Evolutionary conservation across 2,329 filamentous ascomycete genomes (phyloP), one percentile per base, ranked within the genome.

Genomic region (Sclerotinia glacialis): DNA sequence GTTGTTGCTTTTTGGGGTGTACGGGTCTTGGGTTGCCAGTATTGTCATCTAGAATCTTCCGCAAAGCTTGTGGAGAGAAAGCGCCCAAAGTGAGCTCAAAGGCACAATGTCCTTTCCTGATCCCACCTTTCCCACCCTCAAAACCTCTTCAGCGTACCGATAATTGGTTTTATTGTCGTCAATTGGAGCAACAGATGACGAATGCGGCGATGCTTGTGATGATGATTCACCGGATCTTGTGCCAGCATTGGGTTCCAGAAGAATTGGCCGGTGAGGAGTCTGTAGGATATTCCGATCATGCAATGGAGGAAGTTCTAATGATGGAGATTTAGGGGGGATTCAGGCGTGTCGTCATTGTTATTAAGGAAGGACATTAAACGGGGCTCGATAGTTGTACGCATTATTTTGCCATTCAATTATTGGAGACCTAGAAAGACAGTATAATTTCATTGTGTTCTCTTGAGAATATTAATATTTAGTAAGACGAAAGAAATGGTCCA

Each of bases 321-420:
- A 72, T 78, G 79, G 72, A 56, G 72, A 62, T 81, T 49, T 21
- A 64, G 47, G 54, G 68, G 69, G 18, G 64, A 52, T 53, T 72
- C 68, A 69, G 80, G 79, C 52, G 80, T 80, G 59, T 80, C 81
- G 73, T 86, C 83, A 77, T 88, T 88, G 73, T 85, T 83, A 77
- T 88, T 88, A 73, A 88, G 80, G 71, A 88, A 78, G 76, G 88
- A 85, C 75, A 88, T 89, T 71, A 89, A 80, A 75, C 86, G 84
- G 75, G 86, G 86, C 82, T 89, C 86, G 78, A 88, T 88, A 37
- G 85, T 88, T 53, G 70, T 70, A 68, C 74, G 72, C 74, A 75
- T 75, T 62, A 64, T 62, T 21, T 69, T 67, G 46, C n/a, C 12
- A 23, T 60, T 28, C 7, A 47, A 37, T 31, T 49, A 47, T 60